A percentile compares a stretch with the other conserved stretches of the same genome.
These are phyloP conservation scores for Aureobasidium sp. DNA, from an alignment of 2,329 filamentous ascomycete genomes.

Conservation along the genomic window DNA sequence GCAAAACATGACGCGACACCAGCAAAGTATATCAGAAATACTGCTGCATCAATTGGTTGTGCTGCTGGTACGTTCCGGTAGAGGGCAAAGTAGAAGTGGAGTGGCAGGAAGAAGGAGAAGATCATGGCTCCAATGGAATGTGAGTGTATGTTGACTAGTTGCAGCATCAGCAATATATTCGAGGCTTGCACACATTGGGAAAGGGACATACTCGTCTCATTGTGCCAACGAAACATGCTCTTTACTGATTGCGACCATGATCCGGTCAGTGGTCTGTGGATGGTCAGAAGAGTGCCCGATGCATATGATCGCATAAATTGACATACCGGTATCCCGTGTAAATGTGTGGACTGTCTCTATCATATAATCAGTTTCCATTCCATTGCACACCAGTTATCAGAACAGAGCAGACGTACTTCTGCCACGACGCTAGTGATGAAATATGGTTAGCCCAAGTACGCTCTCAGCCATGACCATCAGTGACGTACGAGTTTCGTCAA, in stretches of 20 bases:
- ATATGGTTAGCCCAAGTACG: neutral
- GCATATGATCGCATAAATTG: neutral
- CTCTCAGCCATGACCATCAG: neutral
- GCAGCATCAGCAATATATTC: neutral
- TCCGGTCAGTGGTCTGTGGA: neutral
- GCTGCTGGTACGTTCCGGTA: neutral
- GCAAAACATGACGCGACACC: conserved; percentile 18
- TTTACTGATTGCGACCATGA: conserved; percentile 3
- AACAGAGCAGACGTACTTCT: conserved; percentile 5
- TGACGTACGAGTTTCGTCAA: conserved; percentile 15
- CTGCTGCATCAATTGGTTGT: conserved; percentile 11
- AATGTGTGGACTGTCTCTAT: conserved; percentile 13
- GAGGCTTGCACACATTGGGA: neutral
- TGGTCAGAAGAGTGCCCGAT: neutral
- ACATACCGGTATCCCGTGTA: conserved; percentile 14
- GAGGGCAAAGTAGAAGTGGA: conserved; percentile 14
- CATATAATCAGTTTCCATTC: neutral
- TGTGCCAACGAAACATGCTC: conserved; percentile 15
- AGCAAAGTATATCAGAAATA: conserved; percentile 17
- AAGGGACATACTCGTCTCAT: conserved; percentile 13
- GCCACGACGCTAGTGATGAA: conserved; percentile 8
- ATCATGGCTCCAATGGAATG: conserved; percentile 15
- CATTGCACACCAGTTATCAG: neutral
- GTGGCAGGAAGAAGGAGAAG: conserved; percentile 15
- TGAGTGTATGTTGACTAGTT: conserved; percentile 18